Evolutionary conservation across 345 rosid genomes (phyloP).

Genomic region (Eucalyptus lansdowneana): DNA sequence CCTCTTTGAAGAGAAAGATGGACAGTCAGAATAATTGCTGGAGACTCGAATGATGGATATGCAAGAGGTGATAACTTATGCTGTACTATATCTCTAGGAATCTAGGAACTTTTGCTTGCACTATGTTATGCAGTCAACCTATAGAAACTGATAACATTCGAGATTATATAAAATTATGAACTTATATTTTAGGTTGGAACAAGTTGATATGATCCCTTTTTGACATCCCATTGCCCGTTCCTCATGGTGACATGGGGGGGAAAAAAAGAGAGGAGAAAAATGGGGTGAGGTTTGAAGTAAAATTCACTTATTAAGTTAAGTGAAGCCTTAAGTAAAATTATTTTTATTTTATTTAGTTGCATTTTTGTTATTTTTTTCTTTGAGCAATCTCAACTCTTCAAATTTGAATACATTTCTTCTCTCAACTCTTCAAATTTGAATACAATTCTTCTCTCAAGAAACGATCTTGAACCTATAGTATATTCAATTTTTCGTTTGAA

Average conservation of each 20-base stretch:
- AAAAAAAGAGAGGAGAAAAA: background rate
- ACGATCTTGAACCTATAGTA: background rate
- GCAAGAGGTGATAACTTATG: background rate
- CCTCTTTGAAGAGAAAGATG: rapidly evolving
- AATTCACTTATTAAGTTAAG: background rate
- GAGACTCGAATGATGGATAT: rapidly evolving
- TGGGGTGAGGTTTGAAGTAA: background rate
- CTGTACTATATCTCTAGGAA: too few relatives aligned
- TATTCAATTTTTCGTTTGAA: too few relatives aligned
- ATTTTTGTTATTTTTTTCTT: too few relatives aligned
- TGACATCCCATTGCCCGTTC: background rate
- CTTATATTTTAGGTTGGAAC: background rate
- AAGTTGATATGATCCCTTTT: background rate
- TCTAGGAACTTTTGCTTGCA: background rate
- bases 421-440: too few relatives aligned
- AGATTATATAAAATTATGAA: too few relatives aligned
- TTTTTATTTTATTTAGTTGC: background rate
- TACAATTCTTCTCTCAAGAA: background rate
- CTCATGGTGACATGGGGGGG: rapidly evolving
- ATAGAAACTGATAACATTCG: rapidly evolving
- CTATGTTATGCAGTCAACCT: background rate
- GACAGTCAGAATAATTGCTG: too few relatives aligned
- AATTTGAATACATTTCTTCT: too few relatives aligned
- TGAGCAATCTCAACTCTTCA: background rate
- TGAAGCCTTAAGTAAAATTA: background rate